Base-by-base conservation (phyloP, 176 grass and related monocot species). In the Cymbopogon citratus region DNA sequence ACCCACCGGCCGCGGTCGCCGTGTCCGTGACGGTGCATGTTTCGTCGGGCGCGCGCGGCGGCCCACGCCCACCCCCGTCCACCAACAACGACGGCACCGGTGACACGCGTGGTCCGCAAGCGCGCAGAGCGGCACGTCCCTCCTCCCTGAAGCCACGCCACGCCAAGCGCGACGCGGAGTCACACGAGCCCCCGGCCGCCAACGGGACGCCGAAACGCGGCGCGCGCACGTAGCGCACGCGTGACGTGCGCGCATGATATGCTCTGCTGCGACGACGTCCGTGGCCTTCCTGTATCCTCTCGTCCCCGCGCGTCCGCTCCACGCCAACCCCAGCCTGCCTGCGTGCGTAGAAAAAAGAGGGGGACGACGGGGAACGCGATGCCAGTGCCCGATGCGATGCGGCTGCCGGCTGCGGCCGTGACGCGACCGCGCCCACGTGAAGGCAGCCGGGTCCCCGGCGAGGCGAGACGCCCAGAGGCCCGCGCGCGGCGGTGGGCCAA, bases 311-410 rank as follows among this genome's bases (percentile, higher is more conserved):
- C 74, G 83, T 86, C 43, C 44, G 76, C 44, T 12, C 24, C 69
- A 81, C 77, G 77, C 77, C 84, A 35, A n/a, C n/a, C n/a, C n/a
- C n/a, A n/a, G n/a, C n/a, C n/a, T n/a, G n/a, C n/a, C n/a, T n/a
- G n/a, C n/a, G n/a, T n/a, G n/a, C n/a, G n/a, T n/a, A n/a, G n/a
- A n/a, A n/a, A n/a, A n/a, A n/a, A n/a, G n/a, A n/a, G n/a, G n/a
- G n/a, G n/a, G n/a, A n/a, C n/a, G n/a, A 26, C 57, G 57, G 63
- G 52, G 74, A 57, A 76, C 33, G 74, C 74, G n/a, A n/a, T n/a
- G n/a, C n/a, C n/a, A n/a, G n/a, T n/a, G n/a, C n/a, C n/a, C n/a
- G 75, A 29, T 63, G 75, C 75, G n/a, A 29, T 77, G 75, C 75
- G n/a, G 48, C 5, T 34, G 15, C 21, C 4, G 33, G 33, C 68